Evolutionary conservation across 345 rosid species (phyloP), one percentile per base, ranked within the genome.

Genomic region (Gossypium ekmanianum): DNA sequence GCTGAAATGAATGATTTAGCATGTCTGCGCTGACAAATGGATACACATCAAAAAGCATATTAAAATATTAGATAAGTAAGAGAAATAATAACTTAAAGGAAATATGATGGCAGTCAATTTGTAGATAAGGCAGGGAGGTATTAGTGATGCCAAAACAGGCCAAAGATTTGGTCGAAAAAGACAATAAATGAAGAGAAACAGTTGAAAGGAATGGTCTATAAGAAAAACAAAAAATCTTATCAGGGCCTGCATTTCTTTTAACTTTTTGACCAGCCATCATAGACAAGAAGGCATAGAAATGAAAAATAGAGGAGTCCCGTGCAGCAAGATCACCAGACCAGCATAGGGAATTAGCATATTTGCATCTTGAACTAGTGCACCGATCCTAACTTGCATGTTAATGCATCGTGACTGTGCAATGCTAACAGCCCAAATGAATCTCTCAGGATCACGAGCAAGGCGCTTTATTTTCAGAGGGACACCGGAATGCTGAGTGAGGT

Each of bases 261-360:
- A 18, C 41, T 74, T 39, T 41, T 12, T 3, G 39, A 27, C 39
- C 52, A 7, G 50, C 22, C 56, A 70, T 52, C 11, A 61, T 11
- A 12, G 54, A 47, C 16, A 44, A 26, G 58, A 11, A 74, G 17
- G 17, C 12, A 48, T 41, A 51, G 75, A 34, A 55, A 54, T 20
- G 41, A 1, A 47, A 18, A 45, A 41, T 50, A 41, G 52, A 76
- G 62, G 54, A 68, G 48, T 24, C 55, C 69, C 18, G 1, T 56
- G 29, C 61, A 71, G 47, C 62, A 72, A 18, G 61, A 79, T 82
- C 76, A 92, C 97, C 97, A 79, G 77, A 94, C 97, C 98, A 78
- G 95, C 95, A 86, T 94, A 94, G 79, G 98, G 97, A 77, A 94
- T 80, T 76, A 94, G 72, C 98, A 94, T 92, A 74, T 94, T 89